These are phyloP conservation scores for Monosporascus sp. DNA, from an alignment of 2,329 filamentous ascomycete genomes.

Conservation along the genomic window DNA sequence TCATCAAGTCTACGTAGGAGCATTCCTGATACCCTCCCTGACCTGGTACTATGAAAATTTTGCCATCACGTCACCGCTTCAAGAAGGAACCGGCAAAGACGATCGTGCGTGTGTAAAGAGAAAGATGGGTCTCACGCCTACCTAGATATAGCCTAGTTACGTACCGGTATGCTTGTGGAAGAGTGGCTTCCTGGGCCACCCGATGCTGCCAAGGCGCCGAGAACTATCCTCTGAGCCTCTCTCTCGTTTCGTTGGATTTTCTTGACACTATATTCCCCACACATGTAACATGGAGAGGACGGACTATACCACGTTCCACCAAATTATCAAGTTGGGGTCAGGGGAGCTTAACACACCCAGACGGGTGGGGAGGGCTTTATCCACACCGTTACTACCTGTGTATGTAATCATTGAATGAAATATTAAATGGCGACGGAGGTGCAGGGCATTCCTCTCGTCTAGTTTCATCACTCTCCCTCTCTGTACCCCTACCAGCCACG, in stretches of 20 bases:
- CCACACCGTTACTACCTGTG: neutral
- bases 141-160: no score
- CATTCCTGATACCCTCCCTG: no score
- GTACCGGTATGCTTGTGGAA: no score
- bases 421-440: neutral
- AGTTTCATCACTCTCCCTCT: neutral
- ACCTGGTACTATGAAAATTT: no score
- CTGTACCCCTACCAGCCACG: neutral
- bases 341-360: no score
- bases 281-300: slow-evolving; percentile 1
- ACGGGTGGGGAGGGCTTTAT: neutral
- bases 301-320: neutral
- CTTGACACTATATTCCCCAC: slow-evolving; percentile 7
- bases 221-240: slow-evolving; percentile 17
- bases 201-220: slow-evolving; percentile 20
- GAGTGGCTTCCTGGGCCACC: neutral
- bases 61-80: no score
- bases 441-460: neutral
- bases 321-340: neutral
- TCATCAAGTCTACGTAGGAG: no score
- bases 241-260: slow-evolving; percentile 3
- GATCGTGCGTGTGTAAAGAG: no score
- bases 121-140: no score
- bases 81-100: no score
- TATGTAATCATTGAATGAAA: neutral